Percentiles rank a stretch among this genome's conserved stretches.
Evolutionary conservation across 176 grass and related monocot species (phyloP).

Genomic region (Oryza brachyantha): DNA sequence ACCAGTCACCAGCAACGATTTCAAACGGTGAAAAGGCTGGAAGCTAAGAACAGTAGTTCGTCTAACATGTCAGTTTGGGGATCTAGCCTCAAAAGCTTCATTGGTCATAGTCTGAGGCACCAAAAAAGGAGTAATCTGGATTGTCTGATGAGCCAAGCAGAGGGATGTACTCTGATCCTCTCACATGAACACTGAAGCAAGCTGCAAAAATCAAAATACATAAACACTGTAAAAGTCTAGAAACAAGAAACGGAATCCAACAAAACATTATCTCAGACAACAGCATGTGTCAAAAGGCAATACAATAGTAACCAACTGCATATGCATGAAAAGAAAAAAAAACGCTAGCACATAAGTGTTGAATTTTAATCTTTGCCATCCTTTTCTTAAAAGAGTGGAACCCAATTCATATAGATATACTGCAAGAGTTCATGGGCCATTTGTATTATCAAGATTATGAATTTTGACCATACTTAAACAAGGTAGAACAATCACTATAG

Average conservation of each 20-base stretch:
- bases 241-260: neutral
- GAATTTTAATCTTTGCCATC: neutral
- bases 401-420: neutral
- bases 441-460: neutral
- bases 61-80: neutral
- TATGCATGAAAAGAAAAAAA: neutral
- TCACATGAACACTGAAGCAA: constrained; percentile 96
- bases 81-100: constrained; percentile 30
- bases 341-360: neutral
- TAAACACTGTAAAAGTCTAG: constrained; percentile 1
- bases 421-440: neutral
- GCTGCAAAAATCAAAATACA: constrained; percentile 61
- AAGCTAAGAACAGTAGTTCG: neutral
- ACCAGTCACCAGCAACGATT: neutral
- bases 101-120: constrained; percentile 52
- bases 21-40: neutral
- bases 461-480: neutral
- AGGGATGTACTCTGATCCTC: constrained; percentile 91
- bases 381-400: neutral
- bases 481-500: neutral
- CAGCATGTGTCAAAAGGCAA: neutral
- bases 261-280: constrained; percentile 4
- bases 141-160: constrained; percentile 64
- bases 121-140: constrained; percentile 63
- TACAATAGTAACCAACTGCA: neutral